Conservation (phyloP, 495 filamentous ascomycete genomes). For the Aspergillus funiculosus region DNA sequence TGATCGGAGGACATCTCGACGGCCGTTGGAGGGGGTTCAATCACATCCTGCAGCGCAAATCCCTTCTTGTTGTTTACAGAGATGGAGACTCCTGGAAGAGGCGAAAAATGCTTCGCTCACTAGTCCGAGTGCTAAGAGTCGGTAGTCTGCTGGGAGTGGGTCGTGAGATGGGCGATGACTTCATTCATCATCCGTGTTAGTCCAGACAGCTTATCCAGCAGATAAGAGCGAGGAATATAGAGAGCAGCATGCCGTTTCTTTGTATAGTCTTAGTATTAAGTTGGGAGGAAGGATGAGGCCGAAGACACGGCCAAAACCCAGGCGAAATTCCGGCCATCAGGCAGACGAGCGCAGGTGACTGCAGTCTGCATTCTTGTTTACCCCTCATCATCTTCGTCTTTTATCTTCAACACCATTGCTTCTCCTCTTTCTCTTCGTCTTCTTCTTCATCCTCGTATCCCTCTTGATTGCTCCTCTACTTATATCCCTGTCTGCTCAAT, state of each 20-base stretch:
- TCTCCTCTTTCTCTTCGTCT: slow-evolving; percentile 9
- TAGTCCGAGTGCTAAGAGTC: neutral
- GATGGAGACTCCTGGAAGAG: slow-evolving; percentile 3
- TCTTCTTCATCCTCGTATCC: no score
- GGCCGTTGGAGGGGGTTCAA: neutral
- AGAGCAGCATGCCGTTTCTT: no score
- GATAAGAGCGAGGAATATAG: no score
- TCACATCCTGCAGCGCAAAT: neutral
- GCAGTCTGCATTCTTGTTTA: slow-evolving; percentile 4
- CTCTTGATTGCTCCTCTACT: no score
- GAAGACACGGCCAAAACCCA: neutral
- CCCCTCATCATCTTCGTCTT: slow-evolving; percentile 10
- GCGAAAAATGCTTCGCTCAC: slow-evolving; percentile 3
- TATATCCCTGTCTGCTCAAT: slow-evolving; percentile 5
- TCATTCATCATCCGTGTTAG: neutral
- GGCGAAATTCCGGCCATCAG: neutral
- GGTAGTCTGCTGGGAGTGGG: slow-evolving; percentile 3
- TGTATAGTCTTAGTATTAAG: neutral
- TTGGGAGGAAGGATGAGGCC: neutral
- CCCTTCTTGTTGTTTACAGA: neutral
- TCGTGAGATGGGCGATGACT: neutral
- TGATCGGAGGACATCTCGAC: slow-evolving; percentile 1
- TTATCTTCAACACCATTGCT: neutral
- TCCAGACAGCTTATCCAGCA: slow-evolving; percentile 7
- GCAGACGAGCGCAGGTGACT: slow-evolving; percentile 15